Evolutionary conservation across 2,329 filamentous ascomycete species (phyloP).

Genomic region (Geosmithia morbida): DNA sequence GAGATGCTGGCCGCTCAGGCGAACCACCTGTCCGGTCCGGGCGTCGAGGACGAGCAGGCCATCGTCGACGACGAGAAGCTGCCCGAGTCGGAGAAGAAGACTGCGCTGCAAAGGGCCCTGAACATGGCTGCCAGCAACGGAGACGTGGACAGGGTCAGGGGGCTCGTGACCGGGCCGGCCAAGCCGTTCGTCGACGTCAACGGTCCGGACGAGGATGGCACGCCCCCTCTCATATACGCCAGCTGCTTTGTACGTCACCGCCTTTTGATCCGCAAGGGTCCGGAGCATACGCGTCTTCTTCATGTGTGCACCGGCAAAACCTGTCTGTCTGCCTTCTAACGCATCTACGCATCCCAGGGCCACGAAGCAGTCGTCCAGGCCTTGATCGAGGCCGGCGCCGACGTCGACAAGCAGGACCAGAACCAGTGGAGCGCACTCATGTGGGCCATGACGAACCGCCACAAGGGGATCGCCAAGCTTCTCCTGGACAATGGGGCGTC

Average conservation of each 20-base stretch:
- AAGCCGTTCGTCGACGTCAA: conserved; percentile 72
- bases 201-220: conserved; percentile 83
- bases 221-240: conserved; percentile 91
- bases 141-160: conserved; percentile 67
- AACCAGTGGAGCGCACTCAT: conserved; percentile 97
- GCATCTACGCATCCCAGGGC: too few relatives aligned
- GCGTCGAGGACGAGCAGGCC: conserved; percentile 65
- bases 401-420: conserved; percentile 85
- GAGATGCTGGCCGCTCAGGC: conserved; percentile 94
- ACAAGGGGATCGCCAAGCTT: conserved; percentile 89
- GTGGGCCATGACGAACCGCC: conserved; percentile 99
- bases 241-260: conserved; percentile 70
- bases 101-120: conserved; percentile 71
- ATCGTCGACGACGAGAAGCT: conserved; percentile 63
- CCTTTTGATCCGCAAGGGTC: background rate
- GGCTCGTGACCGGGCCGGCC: conserved; percentile 60
- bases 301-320: background rate
- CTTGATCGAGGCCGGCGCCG: conserved; percentile 70
- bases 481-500: conserved; percentile 87
- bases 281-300: background rate
- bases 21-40: conserved; percentile 59
- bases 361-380: conserved; percentile 79
- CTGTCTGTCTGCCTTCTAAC: too few relatives aligned
- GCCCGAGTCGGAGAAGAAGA: conserved; percentile 61
- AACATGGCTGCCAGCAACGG: conserved; percentile 97